Conservation (phyloP, 169 alveolate species). For the Eimeria praecox region DNA sequence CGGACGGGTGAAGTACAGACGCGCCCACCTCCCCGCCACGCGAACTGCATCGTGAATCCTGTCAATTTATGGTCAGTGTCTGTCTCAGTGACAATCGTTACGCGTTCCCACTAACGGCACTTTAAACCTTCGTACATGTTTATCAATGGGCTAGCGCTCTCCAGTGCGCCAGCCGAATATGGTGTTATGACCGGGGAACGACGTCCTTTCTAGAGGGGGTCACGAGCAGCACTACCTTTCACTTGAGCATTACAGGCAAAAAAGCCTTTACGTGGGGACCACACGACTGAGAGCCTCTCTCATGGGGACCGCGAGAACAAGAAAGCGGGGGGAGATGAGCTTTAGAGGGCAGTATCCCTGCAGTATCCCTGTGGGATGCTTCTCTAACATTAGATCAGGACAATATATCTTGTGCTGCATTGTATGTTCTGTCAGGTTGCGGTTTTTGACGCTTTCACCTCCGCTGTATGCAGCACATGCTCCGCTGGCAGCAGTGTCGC, state of each 20-base stretch:
- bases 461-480: conserved; percentile 49
- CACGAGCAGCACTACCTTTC: neutral
- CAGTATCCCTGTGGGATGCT: neutral
- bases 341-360: too few species aligned
- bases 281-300: neutral
- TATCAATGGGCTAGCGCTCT: neutral
- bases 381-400: neutral
- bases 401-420: neutral
- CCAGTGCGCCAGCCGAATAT: neutral
- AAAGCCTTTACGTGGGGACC: neutral
- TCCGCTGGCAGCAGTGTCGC: conserved; percentile 56
- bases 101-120: neutral
- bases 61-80: conserved; percentile 42
- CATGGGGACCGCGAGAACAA: neutral
- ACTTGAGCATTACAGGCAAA: neutral
- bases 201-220: neutral
- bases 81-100: neutral
- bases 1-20: conserved; percentile 53
- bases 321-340: neutral
- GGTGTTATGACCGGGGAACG: neutral
- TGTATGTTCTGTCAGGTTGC: conserved; percentile 23
- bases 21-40: conserved; percentile 70
- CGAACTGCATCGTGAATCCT: conserved; percentile 52
- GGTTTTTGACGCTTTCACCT: conserved; percentile 63
- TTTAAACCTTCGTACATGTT: neutral